These are phyloP conservation scores for Citrus inodora DNA, from an alignment of 345 rosid species.

Conservation along the genomic window DNA sequence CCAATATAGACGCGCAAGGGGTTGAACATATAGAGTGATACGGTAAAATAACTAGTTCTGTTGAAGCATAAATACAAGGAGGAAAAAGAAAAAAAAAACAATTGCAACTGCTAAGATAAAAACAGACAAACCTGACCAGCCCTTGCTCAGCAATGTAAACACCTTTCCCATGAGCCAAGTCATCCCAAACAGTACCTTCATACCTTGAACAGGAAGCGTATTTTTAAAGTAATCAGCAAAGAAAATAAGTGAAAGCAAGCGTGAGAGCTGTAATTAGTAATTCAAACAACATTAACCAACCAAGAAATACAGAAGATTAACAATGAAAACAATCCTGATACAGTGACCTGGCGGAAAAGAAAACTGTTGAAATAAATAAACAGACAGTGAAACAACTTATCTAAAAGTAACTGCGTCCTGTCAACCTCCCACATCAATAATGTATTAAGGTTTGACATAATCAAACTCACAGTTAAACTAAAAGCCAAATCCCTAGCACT, in stretches of 20 bases:
- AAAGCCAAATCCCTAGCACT: background rate
- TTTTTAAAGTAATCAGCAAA: slow-evolving; percentile 7
- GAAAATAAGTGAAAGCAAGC: background rate
- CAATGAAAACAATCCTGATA: background rate
- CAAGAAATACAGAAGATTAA: background rate
- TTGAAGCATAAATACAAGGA: background rate
- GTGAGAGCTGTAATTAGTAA: background rate
- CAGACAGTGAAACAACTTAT: background rate
- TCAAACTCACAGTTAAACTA: background rate
- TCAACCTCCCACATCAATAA: background rate
- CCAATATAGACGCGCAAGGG: background rate
- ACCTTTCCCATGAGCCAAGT: slow-evolving; percentile 94
- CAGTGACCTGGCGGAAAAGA: background rate
- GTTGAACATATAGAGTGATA: background rate
- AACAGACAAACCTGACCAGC: slow-evolving; percentile 59
- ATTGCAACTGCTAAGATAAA: background rate
- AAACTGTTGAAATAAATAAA: background rate
- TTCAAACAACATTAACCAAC: background rate
- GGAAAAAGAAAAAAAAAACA: background rate
- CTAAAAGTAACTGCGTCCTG: too few relatives aligned
- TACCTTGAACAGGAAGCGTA: slow-evolving; percentile 44
- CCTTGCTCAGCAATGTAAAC: slow-evolving; percentile 81
- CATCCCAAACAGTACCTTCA: slow-evolving; percentile 98
- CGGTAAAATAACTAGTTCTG: background rate
- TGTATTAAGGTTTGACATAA: background rate